Evolutionary conservation across 2,329 filamentous ascomycete genomes (phyloP).

Genomic region (Rhynchosporium agropyri): DNA sequence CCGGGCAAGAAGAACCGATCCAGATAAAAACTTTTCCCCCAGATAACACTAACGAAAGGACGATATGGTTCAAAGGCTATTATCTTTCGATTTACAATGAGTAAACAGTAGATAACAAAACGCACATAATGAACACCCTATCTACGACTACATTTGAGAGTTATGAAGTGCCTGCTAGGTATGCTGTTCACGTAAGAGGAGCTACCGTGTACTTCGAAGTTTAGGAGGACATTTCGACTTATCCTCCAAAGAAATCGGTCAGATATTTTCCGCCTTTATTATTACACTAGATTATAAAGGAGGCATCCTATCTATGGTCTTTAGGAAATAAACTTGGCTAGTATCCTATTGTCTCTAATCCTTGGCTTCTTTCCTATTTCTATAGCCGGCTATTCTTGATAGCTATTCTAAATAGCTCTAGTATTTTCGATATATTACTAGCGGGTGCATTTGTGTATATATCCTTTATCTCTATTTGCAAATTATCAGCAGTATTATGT

Average conservation of each 20-base stretch:
- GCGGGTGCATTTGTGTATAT: conserved; percentile 26
- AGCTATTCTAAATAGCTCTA: conserved; percentile 21
- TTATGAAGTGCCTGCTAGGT: conserved; percentile 21
- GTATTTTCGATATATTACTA: conserved; percentile 26
- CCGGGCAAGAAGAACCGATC: conserved; percentile 15
- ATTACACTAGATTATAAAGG: conserved; percentile 23
- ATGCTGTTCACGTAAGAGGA: conserved; percentile 21
- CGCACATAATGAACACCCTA: conserved; percentile 8
- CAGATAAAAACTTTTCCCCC: background rate
- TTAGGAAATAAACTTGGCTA: conserved; percentile 23
- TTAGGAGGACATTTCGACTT: conserved; percentile 18
- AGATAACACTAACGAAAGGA: background rate
- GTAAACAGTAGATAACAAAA: conserved; percentile 8
- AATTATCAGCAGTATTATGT: conserved; percentile 23
- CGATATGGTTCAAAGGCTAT: conserved; percentile 21
- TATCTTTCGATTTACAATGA: conserved; percentile 20
- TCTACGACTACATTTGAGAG: conserved; percentile 8
- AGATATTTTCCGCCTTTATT: conserved; percentile 14
- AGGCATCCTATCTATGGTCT: conserved; percentile 21
- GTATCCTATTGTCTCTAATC: conserved; percentile 24
- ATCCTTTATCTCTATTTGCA: conserved; percentile 26
- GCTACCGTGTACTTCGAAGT: conserved; percentile 13
- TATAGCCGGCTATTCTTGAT: conserved; percentile 22
- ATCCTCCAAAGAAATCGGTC: conserved; percentile 17
- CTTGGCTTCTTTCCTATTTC: conserved; percentile 27